phyloP scores from a whole-genome alignment of 2,329 filamentous ascomycete genomes.

The Torrubiellomyces zombiae region DNA sequence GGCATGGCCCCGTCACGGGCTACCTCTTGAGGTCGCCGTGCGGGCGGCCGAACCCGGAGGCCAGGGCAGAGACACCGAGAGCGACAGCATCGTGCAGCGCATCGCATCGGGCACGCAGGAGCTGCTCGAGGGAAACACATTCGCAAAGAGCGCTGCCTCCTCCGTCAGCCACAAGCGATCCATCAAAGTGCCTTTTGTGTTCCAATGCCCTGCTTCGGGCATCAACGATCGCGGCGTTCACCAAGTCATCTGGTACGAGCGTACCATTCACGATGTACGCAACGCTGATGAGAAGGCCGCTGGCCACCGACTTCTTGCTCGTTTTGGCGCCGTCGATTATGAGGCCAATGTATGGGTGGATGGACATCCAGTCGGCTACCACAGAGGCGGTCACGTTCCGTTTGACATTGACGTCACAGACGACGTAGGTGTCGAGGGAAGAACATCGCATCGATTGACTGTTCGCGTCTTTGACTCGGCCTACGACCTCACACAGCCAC shows the following conservation, averaged over 20 bases:
- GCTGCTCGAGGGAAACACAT: slow-evolving; percentile 28
- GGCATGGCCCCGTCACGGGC: slow-evolving; percentile 34
- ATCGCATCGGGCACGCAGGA: slow-evolving; percentile 31
- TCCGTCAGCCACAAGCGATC: slow-evolving; percentile 25
- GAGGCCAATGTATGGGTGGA: slow-evolving; percentile 40
- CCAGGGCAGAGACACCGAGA: slow-evolving; percentile 19
- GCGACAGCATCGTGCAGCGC: slow-evolving; percentile 20
- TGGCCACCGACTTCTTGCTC: slow-evolving; percentile 27
- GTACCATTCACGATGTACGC: slow-evolving; percentile 31
- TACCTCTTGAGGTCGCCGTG: slow-evolving; percentile 25
- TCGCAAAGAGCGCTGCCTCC: slow-evolving; percentile 10
- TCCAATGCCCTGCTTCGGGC: slow-evolving; percentile 46
- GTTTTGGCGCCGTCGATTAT: slow-evolving; percentile 47
- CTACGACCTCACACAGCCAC: slow-evolving; percentile 44
- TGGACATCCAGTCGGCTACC: slow-evolving; percentile 33
- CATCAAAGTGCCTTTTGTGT: slow-evolving; percentile 49
- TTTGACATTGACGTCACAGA: slow-evolving; percentile 42
- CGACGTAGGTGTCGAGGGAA: slow-evolving; percentile 14
- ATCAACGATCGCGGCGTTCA: slow-evolving; percentile 45
- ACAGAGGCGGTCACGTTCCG: slow-evolving; percentile 43
- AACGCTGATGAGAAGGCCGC: slow-evolving; percentile 20
- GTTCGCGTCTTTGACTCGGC: slow-evolving; percentile 47
- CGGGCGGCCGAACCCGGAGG: slow-evolving; percentile 6
- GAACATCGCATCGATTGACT: slow-evolving; percentile 24
- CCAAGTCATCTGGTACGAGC: slow-evolving; percentile 52